Evolutionary conservation across 1,284 basidiomycete genomes (phyloP), one percentile per base, ranked within the genome.

Genomic region (Cryptococcus amylolentus): DNA sequence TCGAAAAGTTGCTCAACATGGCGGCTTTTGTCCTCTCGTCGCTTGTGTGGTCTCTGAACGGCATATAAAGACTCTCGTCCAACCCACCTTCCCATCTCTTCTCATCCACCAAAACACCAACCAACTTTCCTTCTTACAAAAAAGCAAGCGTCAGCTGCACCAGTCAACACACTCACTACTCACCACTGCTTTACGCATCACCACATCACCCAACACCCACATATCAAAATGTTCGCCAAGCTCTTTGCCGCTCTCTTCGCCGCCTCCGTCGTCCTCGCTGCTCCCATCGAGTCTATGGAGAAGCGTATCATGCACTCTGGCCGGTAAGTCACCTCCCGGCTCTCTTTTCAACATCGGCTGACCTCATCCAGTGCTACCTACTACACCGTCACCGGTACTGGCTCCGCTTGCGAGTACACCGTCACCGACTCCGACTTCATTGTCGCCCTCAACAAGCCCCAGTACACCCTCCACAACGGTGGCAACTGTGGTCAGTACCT

Each of bases 401-500:
- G 67, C 52, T 67, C 70, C 58, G 57, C 58, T 26, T 67, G 66
- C 56, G 73, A 68, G 41, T 67, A 64, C 60, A 61, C 39, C 54
- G 70, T 70, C 65, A 41, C 37, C 41, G 59, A 71, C 62, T 43
- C 46, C 18, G 71, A 74, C 60, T 54, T 46, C 37, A 66, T 74
- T 50, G 72, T 73, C 51, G 73, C 73, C 51, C 50, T 76, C 44
- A 71, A 72, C 69, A 49, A 52, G 14, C 51, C 58, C 49, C 60
- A 68, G 56, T 72, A 65, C 58, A 26, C 23, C 16, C 13, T 28
- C 23, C 39, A 56, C 45, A 27, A 52, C 35, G 68, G 62, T 20
- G 41, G 41, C 13, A 80, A 86, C 62, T 94, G 91, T 69, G 63
- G 65, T 57, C 78, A 81, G 70, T 70, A 79, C 52, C 82, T 93